Conservation (phyloP, 2,329 filamentous ascomycete genomes). For the Diaporthe sp. region DNA sequence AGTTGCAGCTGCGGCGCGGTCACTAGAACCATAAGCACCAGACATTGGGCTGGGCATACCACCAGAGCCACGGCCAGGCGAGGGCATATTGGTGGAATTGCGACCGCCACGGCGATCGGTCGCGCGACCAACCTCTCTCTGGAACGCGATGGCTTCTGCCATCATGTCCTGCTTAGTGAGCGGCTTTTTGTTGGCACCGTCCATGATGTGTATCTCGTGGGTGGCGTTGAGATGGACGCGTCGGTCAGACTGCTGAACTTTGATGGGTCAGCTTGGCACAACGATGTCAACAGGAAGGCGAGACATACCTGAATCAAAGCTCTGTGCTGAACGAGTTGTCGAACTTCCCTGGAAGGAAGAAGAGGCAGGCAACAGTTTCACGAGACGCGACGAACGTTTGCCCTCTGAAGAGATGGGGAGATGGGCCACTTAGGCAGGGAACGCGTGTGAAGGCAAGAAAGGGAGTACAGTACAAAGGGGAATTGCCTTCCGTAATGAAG, state of each 20-base stretch:
- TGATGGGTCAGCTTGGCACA: not conserved
- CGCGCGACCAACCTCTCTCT: not conserved
- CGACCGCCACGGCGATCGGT: not conserved
- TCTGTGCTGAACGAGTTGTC: not conserved
- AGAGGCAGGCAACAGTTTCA: not conserved
- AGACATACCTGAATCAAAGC: not conserved
- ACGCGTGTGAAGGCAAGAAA: not conserved
- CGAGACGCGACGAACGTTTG: not conserved
- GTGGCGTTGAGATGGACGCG: not conserved
- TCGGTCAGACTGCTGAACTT: not conserved
- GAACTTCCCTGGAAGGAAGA: not conserved
- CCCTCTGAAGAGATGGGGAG: not conserved
- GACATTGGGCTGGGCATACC: not conserved
- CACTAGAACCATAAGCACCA: not conserved
- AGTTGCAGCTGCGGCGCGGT: not conserved
- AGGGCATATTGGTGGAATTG: not conserved
- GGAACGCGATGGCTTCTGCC: not conserved
- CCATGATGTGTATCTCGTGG: constrained; percentile 5
- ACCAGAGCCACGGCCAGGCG: constrained; percentile 1
- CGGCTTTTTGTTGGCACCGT: not conserved
- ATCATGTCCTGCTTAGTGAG: not conserved
- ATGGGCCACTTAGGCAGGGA: not conserved
- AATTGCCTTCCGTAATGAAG: not conserved
- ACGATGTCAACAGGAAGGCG: not conserved
- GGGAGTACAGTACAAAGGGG: not conserved